Evolutionary conservation across 441 rosid genomes (phyloP).

Genomic region (Rhodomyrtus psidioides): DNA sequence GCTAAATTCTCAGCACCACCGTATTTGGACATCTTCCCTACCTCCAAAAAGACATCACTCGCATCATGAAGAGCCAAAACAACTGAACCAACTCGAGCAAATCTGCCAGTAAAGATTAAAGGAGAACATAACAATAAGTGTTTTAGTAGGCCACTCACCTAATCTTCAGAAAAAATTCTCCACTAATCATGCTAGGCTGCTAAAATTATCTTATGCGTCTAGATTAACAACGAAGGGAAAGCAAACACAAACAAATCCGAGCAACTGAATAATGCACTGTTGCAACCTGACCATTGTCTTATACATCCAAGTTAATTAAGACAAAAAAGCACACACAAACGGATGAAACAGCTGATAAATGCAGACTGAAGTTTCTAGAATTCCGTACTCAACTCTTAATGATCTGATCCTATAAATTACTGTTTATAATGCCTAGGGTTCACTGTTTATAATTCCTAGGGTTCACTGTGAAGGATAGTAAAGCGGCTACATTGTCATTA

Average conservation of each 20-base stretch:
- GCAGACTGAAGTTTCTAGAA: not conserved
- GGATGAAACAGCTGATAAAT: not conserved
- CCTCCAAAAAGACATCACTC: conserved; percentile 87
- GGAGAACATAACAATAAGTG: not conserved
- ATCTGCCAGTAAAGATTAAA: conserved; percentile 33
- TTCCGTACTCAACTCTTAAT: not conserved
- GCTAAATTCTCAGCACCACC: conserved; percentile 78
- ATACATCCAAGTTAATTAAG: not conserved
- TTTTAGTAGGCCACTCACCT: not conserved
- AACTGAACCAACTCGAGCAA: conserved; percentile 80
- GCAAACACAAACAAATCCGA: not conserved
- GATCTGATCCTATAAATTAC: not conserved
- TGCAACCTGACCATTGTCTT: not conserved
- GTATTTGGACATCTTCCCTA: conserved; percentile 96
- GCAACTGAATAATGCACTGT: not conserved
- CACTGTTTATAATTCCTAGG: not conserved
- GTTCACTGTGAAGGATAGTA: not conserved
- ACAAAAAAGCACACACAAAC: not conserved
- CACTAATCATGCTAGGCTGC: not conserved
- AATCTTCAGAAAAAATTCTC: not conserved
- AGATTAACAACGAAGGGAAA: not conserved
- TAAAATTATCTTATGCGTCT: not conserved
- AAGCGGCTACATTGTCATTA: not conserved
- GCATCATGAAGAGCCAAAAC: conserved; percentile 96
- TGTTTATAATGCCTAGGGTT: not conserved